Evolutionary conservation across 805 yeast genomes (phyloP), one percentile per base, ranked within the genome.

Genomic region (Hanseniaspora guilliermondii): DNA sequence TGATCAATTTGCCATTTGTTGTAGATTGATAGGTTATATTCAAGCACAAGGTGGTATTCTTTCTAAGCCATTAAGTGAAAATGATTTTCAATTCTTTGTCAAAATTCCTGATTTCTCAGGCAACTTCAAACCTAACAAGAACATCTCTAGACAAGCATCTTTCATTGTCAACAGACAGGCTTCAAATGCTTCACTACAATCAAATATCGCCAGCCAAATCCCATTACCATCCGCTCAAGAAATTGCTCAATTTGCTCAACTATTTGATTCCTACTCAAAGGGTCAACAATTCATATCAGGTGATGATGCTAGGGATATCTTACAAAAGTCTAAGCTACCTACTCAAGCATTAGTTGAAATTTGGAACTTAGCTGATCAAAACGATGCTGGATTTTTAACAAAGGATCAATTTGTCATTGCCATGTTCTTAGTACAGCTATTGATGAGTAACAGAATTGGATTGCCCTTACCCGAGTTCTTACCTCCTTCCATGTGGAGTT

Each of bases 21-120:
- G 93, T 79, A 78, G 99, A 65, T 72, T 87, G 60, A 85, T 93
- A 62, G 95, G 94, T 27, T 85, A 87, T 64, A 82, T 86, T 45
- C 97, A 93, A 71, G 30, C 25, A 7, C 46, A 48, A 27, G 94
- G 95, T 38, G 59, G 60, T 27, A 65, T 65, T 11, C 54, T 45
- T 25, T 75, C 76, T 3, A 71, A 75, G 56, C 71, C 74, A n/a
- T 68, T 81, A 21, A 74, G 80, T 14, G 61, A 76, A 3, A 73
- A 76, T 6, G 58, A 66, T 40, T 67, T 64, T 47, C 64, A 63
- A 37, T 49, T 49, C 6, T 66, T 68, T 6, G 57, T 65, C 19
- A 57, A 49, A 21, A 37, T 65, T 19, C 73, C 77, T 3, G 64
- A 64, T 14, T 71, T 84, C 52, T 81, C 78, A 11, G 80, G 76